Evolutionary conservation across 441 rosid species (phyloP).

Genomic region (Erysimum pusillum): DNA sequence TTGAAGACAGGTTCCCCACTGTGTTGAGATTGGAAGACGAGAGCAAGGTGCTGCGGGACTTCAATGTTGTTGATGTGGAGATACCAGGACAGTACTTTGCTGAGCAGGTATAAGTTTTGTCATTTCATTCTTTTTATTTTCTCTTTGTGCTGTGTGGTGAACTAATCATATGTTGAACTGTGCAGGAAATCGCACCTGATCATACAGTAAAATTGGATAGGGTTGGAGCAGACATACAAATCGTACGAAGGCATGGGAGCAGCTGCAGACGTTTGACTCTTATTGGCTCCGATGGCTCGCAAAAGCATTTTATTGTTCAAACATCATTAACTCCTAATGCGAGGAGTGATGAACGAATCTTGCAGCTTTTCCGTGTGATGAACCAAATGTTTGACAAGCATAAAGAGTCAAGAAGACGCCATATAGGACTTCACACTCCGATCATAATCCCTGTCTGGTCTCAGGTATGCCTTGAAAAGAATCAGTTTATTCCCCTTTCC

Average conservation of each 20-base stretch:
- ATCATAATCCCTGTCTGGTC: slow-evolving; percentile 99
- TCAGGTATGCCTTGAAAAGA: slow-evolving; percentile 63
- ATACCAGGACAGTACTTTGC: slow-evolving; percentile 97
- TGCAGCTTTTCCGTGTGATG: slow-evolving; percentile 98
- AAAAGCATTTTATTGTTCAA: slow-evolving; percentile 93
- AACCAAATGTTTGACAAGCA: slow-evolving; percentile 99
- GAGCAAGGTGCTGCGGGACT: slow-evolving; percentile 90
- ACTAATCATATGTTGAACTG: slow-evolving; percentile 35
- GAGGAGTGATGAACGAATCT: slow-evolving; percentile 93
- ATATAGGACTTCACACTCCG: slow-evolving; percentile 92
- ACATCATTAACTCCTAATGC: slow-evolving; percentile 99
- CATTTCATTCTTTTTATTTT: slow-evolving; percentile 7
- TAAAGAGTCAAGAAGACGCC: slow-evolving; percentile 95
- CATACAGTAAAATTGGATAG: slow-evolving; percentile 94
- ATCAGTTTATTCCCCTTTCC: slow-evolving; percentile 17
- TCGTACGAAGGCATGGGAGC: slow-evolving; percentile 99
- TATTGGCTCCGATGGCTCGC: slow-evolving; percentile 98
- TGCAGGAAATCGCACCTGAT: slow-evolving; percentile 94
- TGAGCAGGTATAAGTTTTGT: slow-evolving; percentile 74
- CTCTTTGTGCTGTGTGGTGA: slow-evolving; percentile 22
- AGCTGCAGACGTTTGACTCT: slow-evolving; percentile 96
- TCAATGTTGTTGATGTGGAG: slow-evolving; percentile 98
- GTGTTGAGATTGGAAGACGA: slow-evolving; percentile 96
- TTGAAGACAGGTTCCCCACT: slow-evolving; percentile 95
- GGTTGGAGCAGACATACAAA: slow-evolving; percentile 98